Base-by-base conservation (phyloP, 257 asterid species). In the Scutellaria minor region DNA sequence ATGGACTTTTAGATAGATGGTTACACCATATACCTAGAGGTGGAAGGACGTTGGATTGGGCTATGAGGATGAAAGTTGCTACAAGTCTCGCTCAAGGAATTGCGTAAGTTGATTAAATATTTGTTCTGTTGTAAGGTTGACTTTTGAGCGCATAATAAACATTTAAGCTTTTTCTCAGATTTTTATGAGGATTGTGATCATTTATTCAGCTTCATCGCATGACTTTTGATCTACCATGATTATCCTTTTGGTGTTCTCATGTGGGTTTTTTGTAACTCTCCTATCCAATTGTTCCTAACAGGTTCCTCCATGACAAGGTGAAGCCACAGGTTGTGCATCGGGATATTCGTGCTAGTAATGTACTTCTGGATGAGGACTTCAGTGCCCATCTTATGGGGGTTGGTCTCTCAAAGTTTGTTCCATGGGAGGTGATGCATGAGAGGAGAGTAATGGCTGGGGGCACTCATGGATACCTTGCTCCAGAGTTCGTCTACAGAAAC, bases 401-500 rank as follows among this genome's bases (percentile, higher is more conserved):
- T 37, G 99, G 99, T 22, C 89, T 94, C 66, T 89, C 99, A 12
- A 94, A 94, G 84, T 94, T 91, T 62, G 88, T 94, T 20, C 96
- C 99, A 1, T 91, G 96, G 95, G 99, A 94, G 82, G 96, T 91
- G 56, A 94, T 91, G 99, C 96, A 94, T 7, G 99, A 94, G 79
- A 84, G 97, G 84, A 77, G 96, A 70, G 97, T 94, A 31, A 86
- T 94, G 91, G 97, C 99, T 3, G 99, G 99, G 18, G 99, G 99
- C 73, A 94, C 97, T 65, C 97, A 94, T 74, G 99, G 99, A 37
- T 91, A 94, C 76, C 99, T 89, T 77, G 99, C 99, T 68, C 99
- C 99, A 0, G 99, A 94, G 71, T 94, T 91, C 14, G 99, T 94
- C 24, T 94, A 94, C 71, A 82, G 93, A 82, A 94, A 94, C 15